Percentiles rank a stretch among this genome's conserved stretches.
Conservation (phyloP, 2,329 filamentous ascomycete species). For the Exutisphaerella laricina region DNA sequence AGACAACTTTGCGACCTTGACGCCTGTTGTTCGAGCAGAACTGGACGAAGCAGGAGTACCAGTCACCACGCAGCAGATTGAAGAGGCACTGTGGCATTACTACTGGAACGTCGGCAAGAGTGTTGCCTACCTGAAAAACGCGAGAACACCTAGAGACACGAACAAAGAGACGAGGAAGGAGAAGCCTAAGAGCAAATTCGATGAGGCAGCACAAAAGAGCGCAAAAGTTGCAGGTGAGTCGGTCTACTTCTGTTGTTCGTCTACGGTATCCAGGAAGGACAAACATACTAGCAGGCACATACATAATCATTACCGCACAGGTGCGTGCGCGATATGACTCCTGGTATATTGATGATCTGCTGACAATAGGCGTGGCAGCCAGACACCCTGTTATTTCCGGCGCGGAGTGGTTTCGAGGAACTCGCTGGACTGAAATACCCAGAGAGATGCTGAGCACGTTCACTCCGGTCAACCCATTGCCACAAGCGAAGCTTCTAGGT, state of each 20-base stretch:
- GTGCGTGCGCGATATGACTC: constrained; percentile 2
- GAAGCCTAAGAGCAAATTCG: constrained; percentile 42
- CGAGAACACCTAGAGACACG: constrained; percentile 19
- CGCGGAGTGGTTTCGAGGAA: constrained; percentile 69
- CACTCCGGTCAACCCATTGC: constrained; percentile 53
- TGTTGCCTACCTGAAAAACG: constrained; percentile 66
- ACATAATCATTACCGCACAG: constrained; percentile 1
- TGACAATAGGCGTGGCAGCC: constrained; percentile 3
- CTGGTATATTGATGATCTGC: constrained; percentile 27
- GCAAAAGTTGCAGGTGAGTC: constrained; percentile 45
- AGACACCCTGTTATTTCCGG: constrained; percentile 32
- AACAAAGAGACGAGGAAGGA: constrained; percentile 32
- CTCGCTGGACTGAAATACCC: constrained; percentile 77
- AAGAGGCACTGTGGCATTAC: constrained; percentile 91
- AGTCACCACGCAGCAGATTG: constrained; percentile 65
- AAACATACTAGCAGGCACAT: not conserved
- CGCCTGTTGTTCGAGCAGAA: constrained; percentile 32
- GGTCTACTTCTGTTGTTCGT: constrained; percentile 7
- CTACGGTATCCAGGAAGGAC: too few species aligned
- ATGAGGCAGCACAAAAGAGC: constrained; percentile 42
- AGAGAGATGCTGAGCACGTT: constrained; percentile 56
- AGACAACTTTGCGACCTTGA: constrained; percentile 30
- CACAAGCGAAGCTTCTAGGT: constrained; percentile 67
- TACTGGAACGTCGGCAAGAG: constrained; percentile 89
- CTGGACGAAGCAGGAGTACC: constrained; percentile 35